Percentiles rank a stretch among this genome's conserved stretches.
Conservation (phyloP, 306 rosid species). For the Vigna angularis region DNA sequence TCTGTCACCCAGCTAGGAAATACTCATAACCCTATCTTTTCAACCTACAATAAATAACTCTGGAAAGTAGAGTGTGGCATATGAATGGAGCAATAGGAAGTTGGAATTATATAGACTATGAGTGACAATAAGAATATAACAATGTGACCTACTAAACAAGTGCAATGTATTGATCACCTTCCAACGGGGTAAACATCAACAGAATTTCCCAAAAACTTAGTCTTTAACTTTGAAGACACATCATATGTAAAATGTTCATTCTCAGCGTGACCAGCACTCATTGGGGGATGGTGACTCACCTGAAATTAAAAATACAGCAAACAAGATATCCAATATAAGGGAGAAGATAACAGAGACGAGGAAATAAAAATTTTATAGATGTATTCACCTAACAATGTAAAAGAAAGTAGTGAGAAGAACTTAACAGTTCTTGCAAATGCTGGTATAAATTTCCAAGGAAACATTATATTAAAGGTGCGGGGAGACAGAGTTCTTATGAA, state of each 20-base stretch:
- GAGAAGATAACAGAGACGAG: not conserved
- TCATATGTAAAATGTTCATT: constrained; percentile 90
- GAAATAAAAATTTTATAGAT: constrained; percentile 1
- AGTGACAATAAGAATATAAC: constrained; percentile 15
- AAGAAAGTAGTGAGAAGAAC: constrained; percentile 25
- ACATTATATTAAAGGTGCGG: not conserved
- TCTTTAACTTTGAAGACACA: constrained; percentile 89
- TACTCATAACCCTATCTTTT: constrained; percentile 12
- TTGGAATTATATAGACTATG: constrained; percentile 31
- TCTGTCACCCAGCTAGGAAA: constrained; percentile 28
- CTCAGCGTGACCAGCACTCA: constrained; percentile 93
- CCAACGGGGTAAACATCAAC: constrained; percentile 93
- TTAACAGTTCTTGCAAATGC: constrained; percentile 32
- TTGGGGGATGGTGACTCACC: constrained; percentile 99
- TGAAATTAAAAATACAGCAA: constrained; percentile 42
- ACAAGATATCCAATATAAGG: not conserved
- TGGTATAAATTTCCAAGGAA: constrained; percentile 7
- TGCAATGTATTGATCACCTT: constrained; percentile 60
- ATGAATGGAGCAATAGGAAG: constrained; percentile 34
- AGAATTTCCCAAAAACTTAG: constrained; percentile 91
- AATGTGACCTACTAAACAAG: constrained; percentile 24
- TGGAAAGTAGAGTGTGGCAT: constrained; percentile 4
- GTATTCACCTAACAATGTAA: constrained; percentile 20
- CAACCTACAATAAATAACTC: constrained; percentile 13
- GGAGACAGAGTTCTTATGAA: constrained; percentile 18